A percentile compares a stretch with the other conserved stretches of the same genome.
Conservation (phyloP, 441 rosid genomes). For the Pelargonium australe region DNA sequence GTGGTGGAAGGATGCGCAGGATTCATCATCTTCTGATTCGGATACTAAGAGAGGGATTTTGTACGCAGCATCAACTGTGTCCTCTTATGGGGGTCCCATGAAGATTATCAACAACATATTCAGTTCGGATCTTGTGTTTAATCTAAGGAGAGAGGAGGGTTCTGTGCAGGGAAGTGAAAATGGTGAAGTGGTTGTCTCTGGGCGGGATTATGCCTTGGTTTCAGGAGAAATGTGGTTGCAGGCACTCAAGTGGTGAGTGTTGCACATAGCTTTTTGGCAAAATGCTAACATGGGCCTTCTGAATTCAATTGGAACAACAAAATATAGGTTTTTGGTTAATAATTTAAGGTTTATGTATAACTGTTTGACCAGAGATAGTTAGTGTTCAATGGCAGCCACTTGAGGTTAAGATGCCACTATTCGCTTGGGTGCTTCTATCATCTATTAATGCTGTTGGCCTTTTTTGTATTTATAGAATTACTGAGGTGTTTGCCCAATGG, state of each 20-base stretch:
- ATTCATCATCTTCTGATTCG: conserved; percentile 37
- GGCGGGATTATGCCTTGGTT: conserved; percentile 91
- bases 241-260: conserved; percentile 81
- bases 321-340: not conserved
- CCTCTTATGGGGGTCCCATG: conserved; percentile 80
- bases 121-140: conserved; percentile 71
- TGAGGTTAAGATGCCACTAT: conserved; percentile 4
- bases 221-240: conserved; percentile 92
- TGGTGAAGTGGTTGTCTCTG: conserved; percentile 74
- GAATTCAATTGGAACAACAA: not conserved
- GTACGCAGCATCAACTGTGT: conserved; percentile 57
- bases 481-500: not conserved
- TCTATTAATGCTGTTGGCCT: not conserved
- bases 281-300: not conserved
- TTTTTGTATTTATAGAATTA: not conserved
- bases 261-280: conserved; percentile 11
- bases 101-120: conserved; percentile 88
- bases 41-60: conserved; percentile 56
- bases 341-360: not conserved
- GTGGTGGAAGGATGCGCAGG: conserved; percentile 92
- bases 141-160: conserved; percentile 68
- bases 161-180: conserved; percentile 42
- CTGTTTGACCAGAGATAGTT: not conserved
- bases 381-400: conserved; percentile 8
- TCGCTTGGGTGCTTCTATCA: not conserved